phyloP scores from a whole-genome alignment of 2,329 filamentous ascomycete genomes.

The Eurotiales sp. region DNA sequence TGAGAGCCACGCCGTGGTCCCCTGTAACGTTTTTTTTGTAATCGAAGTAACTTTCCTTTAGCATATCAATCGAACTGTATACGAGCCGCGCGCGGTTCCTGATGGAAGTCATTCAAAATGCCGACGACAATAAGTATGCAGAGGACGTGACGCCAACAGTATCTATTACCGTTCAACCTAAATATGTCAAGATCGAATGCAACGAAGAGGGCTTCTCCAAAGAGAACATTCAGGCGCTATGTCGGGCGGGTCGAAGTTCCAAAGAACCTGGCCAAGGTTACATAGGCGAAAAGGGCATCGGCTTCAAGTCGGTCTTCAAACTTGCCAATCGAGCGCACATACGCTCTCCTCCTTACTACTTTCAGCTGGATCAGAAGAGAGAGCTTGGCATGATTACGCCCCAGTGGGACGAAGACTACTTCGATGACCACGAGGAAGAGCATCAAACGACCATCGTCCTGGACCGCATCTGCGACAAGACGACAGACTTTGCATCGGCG shows the following conservation, averaged over 20 bases:
- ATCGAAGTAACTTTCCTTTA: constrained; percentile 6
- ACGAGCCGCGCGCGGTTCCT: constrained; percentile 17
- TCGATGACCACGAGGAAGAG: constrained; percentile 7
- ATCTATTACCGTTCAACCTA: constrained; percentile 3
- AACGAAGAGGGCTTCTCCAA: constrained; percentile 10
- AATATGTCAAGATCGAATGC: constrained; percentile 9
- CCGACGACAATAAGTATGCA: constrained; percentile 26
- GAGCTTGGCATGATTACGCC: constrained; percentile 13
- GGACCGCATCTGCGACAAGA: constrained; percentile 9
- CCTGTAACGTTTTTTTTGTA: background rate
- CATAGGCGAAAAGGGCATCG: constrained; percentile 28
- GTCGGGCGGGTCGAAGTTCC: constrained; percentile 8
- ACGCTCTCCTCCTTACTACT: constrained; percentile 14
- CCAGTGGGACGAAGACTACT: constrained; percentile 10
- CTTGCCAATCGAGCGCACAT: constrained; percentile 17
- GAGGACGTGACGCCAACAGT: constrained; percentile 11
- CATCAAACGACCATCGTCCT: constrained; percentile 9
- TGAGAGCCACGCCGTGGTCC: background rate
- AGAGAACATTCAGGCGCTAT: constrained; percentile 11
- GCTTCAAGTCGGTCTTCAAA: constrained; percentile 30
- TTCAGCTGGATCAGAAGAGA: constrained; percentile 12
- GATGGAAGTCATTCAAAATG: constrained; percentile 25
- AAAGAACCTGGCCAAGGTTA: constrained; percentile 16
- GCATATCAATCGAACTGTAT: constrained; percentile 12
- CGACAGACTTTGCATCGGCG: constrained; percentile 5